A percentile compares a stretch with the other conserved stretches of the same genome.
Evolutionary conservation across 2,329 filamentous ascomycete species (phyloP).

Genomic region (Epichloe sibirici): DNA sequence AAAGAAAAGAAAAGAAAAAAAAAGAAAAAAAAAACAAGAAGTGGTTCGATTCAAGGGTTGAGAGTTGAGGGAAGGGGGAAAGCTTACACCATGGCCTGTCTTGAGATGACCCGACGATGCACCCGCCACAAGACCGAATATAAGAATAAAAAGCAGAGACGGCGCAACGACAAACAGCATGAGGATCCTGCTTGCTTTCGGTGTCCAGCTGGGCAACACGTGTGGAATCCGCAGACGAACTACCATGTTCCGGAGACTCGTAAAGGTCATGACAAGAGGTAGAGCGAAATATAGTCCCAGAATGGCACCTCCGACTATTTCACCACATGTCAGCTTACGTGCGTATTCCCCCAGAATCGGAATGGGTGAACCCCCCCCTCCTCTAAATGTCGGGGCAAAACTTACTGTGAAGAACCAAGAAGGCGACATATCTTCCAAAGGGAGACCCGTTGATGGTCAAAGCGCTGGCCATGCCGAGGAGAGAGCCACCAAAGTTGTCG

Average conservation of each 20-base stretch:
- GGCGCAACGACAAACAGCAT: constrained; percentile 17
- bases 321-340: not conserved
- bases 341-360: no score
- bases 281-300: constrained; percentile 14
- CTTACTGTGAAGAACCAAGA: constrained; percentile 6
- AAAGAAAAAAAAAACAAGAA: no score
- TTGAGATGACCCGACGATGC: constrained; percentile 16
- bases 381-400: not conserved
- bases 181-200: constrained; percentile 14
- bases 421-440: not conserved
- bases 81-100: constrained; percentile 18
- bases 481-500: constrained; percentile 8
- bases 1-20: no score
- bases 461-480: constrained; percentile 2
- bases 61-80: not conserved
- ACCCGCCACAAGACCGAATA: constrained; percentile 16
- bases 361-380: no score
- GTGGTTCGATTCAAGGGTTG: not conserved
- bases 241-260: constrained; percentile 15
- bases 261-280: constrained; percentile 17
- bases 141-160: constrained; percentile 12
- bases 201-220: constrained; percentile 11
- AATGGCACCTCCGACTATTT: constrained; percentile 9
- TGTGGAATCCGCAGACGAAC: constrained; percentile 11
- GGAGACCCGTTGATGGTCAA: constrained; percentile 4